Percentiles rank a stretch among this genome's conserved stretches.
Evolutionary conservation across 495 filamentous ascomycete genomes (phyloP).

Genomic region (Oidiodendron maius): DNA sequence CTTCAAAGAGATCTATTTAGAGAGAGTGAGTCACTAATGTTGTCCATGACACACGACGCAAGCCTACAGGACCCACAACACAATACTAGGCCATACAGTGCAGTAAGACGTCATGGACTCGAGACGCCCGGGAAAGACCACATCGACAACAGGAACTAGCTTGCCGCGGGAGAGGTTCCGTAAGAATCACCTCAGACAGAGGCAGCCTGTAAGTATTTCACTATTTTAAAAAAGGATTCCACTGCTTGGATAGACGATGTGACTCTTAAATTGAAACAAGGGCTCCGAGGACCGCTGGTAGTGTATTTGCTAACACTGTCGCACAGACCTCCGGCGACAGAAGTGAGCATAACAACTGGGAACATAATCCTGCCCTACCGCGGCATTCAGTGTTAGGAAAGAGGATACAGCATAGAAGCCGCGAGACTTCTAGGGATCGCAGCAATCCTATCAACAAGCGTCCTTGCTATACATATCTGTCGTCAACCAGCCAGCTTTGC

Average conservation of each 20-base stretch:
- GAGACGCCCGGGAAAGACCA: slow-evolving; percentile 5
- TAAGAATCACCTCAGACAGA: slow-evolving; percentile 3
- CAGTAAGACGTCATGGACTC: slow-evolving; percentile 4
- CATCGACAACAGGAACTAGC: slow-evolving; percentile 5
- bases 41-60: slow-evolving; percentile 1
- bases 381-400: slow-evolving; percentile 7
- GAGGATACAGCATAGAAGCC: slow-evolving; percentile 2
- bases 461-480: slow-evolving; percentile 5
- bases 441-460: slow-evolving; percentile 6
- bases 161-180: slow-evolving; percentile 1
- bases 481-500: slow-evolving; percentile 4
- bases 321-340: slow-evolving; percentile 1
- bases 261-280: slow-evolving; percentile 6
- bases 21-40: slow-evolving; percentile 5
- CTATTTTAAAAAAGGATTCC: slow-evolving; percentile 3
- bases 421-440: slow-evolving; percentile 6
- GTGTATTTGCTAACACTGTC: slow-evolving; percentile 5
- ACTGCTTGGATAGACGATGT: neutral
- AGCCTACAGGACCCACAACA: neutral
- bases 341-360: slow-evolving; percentile 3
- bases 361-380: slow-evolving; percentile 1
- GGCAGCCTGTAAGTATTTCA: slow-evolving; percentile 3
- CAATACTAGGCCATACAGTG: neutral
- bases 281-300: neutral
- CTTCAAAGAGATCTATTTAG: slow-evolving; percentile 5